Conservation (phyloP, 352 stramenopile genomes). For the Globisporangium orthogonon region DNA sequence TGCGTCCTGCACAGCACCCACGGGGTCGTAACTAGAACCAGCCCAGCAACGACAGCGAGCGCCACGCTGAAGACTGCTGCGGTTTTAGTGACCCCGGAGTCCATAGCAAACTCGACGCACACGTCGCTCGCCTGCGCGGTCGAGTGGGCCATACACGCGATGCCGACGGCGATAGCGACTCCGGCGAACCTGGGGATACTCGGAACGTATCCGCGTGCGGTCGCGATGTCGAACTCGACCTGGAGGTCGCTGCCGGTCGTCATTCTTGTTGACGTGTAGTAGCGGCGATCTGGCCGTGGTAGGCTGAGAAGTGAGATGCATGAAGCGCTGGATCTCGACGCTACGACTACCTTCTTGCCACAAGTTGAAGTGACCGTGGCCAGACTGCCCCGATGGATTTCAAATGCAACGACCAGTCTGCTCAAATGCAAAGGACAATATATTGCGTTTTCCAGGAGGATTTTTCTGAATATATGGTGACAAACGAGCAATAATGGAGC, state of each 20-base stretch:
- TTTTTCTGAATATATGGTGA: too few relatives aligned
- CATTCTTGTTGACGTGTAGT: neutral
- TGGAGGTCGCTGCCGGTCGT: slow-evolving; percentile 2
- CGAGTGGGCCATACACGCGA: neutral
- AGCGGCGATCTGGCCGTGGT: neutral
- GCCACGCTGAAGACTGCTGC: neutral
- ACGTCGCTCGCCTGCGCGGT: neutral
- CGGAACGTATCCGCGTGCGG: neutral
- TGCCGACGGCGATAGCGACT: neutral
- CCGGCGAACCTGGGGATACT: neutral
- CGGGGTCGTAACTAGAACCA: slow-evolving; percentile 1
- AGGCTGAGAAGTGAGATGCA: too few relatives aligned
- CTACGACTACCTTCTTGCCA: too few relatives aligned
- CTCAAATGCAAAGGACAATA: too few relatives aligned
- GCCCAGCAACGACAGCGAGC: neutral
- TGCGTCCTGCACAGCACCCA: slow-evolving; percentile 18
- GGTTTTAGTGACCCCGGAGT: neutral
- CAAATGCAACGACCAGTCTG: too few relatives aligned
- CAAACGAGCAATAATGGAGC: neutral
- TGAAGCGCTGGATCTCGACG: too few relatives aligned
- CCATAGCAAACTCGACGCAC: neutral
- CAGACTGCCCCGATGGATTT: too few relatives aligned
- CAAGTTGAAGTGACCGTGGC: too few relatives aligned
- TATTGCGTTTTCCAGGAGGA: too few relatives aligned
- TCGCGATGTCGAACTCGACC: slow-evolving; percentile 2